Evolutionary conservation across 345 rosid species (phyloP).

Genomic region (Draba incana): DNA sequence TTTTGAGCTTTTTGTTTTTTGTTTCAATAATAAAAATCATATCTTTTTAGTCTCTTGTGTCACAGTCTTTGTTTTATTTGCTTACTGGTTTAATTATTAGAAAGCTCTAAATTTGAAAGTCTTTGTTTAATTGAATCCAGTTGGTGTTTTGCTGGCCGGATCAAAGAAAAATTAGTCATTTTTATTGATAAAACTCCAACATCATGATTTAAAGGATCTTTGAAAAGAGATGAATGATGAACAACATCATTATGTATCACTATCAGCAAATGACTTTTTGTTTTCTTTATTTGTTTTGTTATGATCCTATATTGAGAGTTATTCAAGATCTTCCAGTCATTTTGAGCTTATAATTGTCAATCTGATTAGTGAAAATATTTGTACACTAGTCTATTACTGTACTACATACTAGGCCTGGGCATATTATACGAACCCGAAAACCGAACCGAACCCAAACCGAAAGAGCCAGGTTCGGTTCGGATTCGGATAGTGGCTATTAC

Average conservation of each 20-base stretch:
- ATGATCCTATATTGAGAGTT: too few species aligned
- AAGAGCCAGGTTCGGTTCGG: too few species aligned
- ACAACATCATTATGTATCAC: slow-evolving; percentile 1
- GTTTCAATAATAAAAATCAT: slow-evolving; percentile 40
- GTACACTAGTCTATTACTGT: too few species aligned
- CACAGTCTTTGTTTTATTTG: neutral
- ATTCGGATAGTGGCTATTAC: too few species aligned
- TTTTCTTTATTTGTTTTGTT: too few species aligned
- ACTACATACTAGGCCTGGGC: too few species aligned
- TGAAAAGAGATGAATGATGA: neutral
- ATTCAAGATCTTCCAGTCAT: too few species aligned
- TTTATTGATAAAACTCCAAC: neutral
- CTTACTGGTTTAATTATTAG: neutral
- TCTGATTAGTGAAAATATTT: too few species aligned
- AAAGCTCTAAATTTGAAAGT: neutral
- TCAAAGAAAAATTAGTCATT: too few species aligned
- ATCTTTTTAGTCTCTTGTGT: neutral
- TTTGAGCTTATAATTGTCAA: too few species aligned
- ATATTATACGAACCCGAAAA: too few species aligned
- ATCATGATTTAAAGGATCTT: slow-evolving; percentile 11
- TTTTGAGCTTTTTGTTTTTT: slow-evolving; percentile 31
- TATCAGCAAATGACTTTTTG: neutral
- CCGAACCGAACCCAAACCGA: too few species aligned
- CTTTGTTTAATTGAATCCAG: neutral
- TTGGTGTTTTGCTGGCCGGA: slow-evolving; percentile 14